Evolutionary conservation across 345 rosid species (phyloP), one percentile per base, ranked within the genome.

Genomic region (Camelina hispida): DNA sequence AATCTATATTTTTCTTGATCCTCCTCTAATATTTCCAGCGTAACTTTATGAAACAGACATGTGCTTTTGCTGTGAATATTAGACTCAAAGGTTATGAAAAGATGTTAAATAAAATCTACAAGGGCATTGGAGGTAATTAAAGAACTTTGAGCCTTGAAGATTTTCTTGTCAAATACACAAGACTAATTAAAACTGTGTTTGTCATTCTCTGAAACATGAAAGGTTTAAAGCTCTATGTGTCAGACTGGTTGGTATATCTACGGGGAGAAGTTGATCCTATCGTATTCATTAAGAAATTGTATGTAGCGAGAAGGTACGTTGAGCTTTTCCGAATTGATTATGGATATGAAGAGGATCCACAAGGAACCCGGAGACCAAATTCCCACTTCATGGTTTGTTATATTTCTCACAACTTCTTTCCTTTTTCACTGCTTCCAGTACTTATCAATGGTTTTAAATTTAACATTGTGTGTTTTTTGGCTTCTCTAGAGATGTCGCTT

Each of bases 331-430:
- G 76, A 37, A 37, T 77, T 23, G 66, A 55, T 37, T 77, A 70
- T 38, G 75, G 80, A 62, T 63, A 70, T 28, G 75, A 70, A 77
- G 44, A 76, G 16, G 62, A 76, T 69, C 80, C 80, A 53, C 34
- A 55, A 62, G 80, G 16, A 28, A 13, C 7, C 35, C 53, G 76
- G 11, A 70, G 64, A 63, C 80, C 76, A 16, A 62, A 37, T 56
- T 28, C 62, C 15, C 9, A 77, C 32, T 70, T 55, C 42, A 28
- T 47, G 80, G 80, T 76, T 46, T 34, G 9, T 46, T 37, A 15
- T 17, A 68, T 22, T 51, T 53, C 25, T 68, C 55, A 60, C 58
- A 66, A 50, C 42, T 58, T 73, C 10, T 73, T 8, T 54, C 6
- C 4, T 8, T 40, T 72, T 62, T 30, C 43, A 10, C 28, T 32